A percentile compares a stretch with the other conserved stretches of the same genome.
Evolutionary conservation across 768 basidiomycete genomes (phyloP).

Genomic region (Leccinum pellstonianum): DNA sequence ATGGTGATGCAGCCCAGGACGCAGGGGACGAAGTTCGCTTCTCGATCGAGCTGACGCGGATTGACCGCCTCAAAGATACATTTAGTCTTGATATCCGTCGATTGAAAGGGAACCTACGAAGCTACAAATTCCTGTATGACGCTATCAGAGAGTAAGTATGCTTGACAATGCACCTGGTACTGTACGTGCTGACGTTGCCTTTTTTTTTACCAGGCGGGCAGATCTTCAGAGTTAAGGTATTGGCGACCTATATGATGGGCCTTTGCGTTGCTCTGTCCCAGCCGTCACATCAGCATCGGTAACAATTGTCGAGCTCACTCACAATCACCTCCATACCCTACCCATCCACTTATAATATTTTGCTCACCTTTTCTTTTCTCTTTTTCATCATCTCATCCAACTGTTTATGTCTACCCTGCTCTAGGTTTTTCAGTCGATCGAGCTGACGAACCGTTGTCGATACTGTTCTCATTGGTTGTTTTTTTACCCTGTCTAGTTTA

Average conservation of each 20-base stretch:
- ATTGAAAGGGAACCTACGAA: slow-evolving; percentile 88
- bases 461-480: slow-evolving; percentile 21
- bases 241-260: slow-evolving; percentile 25
- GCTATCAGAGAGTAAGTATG: slow-evolving; percentile 75
- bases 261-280: not conserved
- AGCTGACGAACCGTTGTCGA: slow-evolving; percentile 15
- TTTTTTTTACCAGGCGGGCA: slow-evolving; percentile 29
- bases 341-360: slow-evolving; percentile 23
- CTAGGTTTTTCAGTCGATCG: slow-evolving; percentile 16
- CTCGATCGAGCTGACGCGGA: slow-evolving; percentile 87
- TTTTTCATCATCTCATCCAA: slow-evolving; percentile 10
- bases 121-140: slow-evolving; percentile 92
- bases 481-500: slow-evolving; percentile 4
- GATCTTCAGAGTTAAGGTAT: slow-evolving; percentile 37
- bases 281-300: not conserved
- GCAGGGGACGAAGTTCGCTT: slow-evolving; percentile 96
- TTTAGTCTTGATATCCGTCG: slow-evolving; percentile 91
- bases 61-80: slow-evolving; percentile 87
- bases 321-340: slow-evolving; percentile 31
- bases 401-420: slow-evolving; percentile 27
- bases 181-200: slow-evolving; percentile 7
- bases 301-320: slow-evolving; percentile 9
- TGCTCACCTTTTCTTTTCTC: not conserved
- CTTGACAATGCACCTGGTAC: slow-evolving; percentile 11
- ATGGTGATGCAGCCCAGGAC: slow-evolving; percentile 80